Evolutionary conservation across 1,139 yeast species (phyloP).

Genomic region (Hyphopichia khmerensis): DNA sequence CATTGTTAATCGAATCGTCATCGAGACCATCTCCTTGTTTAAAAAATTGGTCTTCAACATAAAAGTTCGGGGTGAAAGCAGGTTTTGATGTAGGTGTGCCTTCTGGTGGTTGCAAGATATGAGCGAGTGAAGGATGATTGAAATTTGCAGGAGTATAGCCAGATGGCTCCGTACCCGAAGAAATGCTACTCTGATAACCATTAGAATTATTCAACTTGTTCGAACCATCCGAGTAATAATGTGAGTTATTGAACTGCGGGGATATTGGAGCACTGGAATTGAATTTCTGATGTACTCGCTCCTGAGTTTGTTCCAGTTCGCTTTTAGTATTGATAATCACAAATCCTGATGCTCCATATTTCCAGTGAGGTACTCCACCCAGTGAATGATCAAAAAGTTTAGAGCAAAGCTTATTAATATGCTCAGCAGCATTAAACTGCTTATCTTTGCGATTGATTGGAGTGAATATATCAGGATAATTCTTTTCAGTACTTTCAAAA

Average conservation of each 20-base stretch:
- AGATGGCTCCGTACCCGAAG: neutral
- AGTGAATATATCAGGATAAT: constrained; percentile 25
- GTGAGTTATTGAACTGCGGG: too few species aligned
- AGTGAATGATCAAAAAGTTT: neutral
- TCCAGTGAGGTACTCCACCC: neutral
- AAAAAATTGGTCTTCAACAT: neutral
- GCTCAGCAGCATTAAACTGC: neutral
- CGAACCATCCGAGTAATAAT: neutral
- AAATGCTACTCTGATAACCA: neutral
- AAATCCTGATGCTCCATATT: neutral
- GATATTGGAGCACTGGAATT: too few species aligned
- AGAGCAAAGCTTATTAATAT: neutral
- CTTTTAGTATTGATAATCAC: neutral
- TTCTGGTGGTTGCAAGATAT: constrained; percentile 17
- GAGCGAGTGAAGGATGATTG: constrained; percentile 20
- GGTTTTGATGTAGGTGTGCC: neutral
- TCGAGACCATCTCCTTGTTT: constrained; percentile 1
- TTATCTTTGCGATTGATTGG: neutral
- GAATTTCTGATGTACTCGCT: too few species aligned
- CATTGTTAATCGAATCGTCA: constrained; percentile 2
- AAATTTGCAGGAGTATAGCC: neutral
- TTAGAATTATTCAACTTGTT: neutral
- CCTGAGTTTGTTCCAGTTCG: neutral
- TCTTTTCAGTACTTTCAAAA: constrained; percentile 18
- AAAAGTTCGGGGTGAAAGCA: neutral